Base-by-base conservation (phyloP, 169 alveolate genomes). In the Cryptosporidium andersoni region DNA sequence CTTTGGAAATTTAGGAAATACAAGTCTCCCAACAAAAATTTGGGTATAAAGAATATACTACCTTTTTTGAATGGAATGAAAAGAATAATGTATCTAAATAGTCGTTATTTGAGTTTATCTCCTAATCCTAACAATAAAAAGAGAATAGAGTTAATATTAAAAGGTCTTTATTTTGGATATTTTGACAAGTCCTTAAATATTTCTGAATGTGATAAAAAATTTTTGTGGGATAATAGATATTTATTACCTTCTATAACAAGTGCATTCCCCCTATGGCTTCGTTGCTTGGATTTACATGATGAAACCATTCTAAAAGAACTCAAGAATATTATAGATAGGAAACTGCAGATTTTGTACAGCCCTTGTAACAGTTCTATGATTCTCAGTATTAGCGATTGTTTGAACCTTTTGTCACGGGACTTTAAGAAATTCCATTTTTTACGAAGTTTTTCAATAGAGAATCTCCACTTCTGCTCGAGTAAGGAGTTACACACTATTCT, bases 361-460 rank as follows among this genome's bases (percentile, higher is more conserved):
- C 36, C 53, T 1, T 11, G 14, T 6, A 34, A 40, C 36, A 74
- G 48, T 40, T 0, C n/a, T 7, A 74, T 34, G 5, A 74, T 58
- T 47, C 51, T 66, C 11, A 42, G 49, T 45, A 36, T 74, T 74
- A 68, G 60, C 37, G 85, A 74, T 14, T 74, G 74, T 39, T 58
- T 74, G 56, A 74, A 74, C 51, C 36, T 74, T 56, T 68, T 74
- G 34, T 74, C 85, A 36, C 16, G 85, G 36, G 63, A 74, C 43
- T 74, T 58, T n/a, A 89, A 88, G 48, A 92, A 92, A 34, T 90
- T 90, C 80, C 63, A 81, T 36, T 91, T 91, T 65, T 88, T 95
- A n/a, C 85, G 98, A 49, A 92, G 81, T 64, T 90, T 91, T 67
- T 97, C 98, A 0, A 93, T 92, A 3, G 82, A 90, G 51, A 64